A percentile compares a stretch with the other conserved stretches of the same genome.
These are phyloP conservation scores for Penicillium sp. DNA, from an alignment of 2,329 filamentous ascomycete genomes.

Conservation along the genomic window DNA sequence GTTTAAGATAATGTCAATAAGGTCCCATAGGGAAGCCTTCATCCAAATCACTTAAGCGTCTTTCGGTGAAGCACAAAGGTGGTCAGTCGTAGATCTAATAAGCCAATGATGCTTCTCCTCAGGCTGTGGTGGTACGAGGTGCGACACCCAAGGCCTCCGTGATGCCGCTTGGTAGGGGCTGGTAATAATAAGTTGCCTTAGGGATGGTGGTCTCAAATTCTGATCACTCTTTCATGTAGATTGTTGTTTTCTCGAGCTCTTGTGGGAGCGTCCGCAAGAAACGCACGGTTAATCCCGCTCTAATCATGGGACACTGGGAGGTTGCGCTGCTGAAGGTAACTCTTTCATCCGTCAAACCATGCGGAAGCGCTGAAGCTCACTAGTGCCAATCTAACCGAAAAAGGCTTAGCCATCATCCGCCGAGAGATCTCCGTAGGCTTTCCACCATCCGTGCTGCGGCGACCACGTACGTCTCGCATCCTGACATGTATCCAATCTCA, in stretches of 20 bases:
- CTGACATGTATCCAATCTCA: conserved; percentile 1
- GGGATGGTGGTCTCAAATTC: conserved; percentile 1
- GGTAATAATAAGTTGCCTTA: conserved; percentile 1
- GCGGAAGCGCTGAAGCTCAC: conserved; percentile 9
- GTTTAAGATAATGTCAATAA: conserved; percentile 1
- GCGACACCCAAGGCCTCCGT: not conserved
- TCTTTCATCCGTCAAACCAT: conserved; percentile 4
- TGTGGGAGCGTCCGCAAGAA: not conserved
- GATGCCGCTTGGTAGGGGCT: not conserved
- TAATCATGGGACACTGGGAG: conserved; percentile 1
- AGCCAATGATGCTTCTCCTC: conserved; percentile 1
- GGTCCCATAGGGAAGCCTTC: not conserved
- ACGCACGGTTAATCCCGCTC: not conserved
- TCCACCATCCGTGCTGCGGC: not conserved
- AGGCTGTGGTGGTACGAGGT: not conserved
- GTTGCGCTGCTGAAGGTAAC: conserved; percentile 1
- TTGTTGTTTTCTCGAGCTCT: not conserved
- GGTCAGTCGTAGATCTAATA: conserved; percentile 1
- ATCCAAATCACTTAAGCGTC: not conserved
- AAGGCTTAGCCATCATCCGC: conserved; percentile 7
- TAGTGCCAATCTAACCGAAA: conserved; percentile 9
- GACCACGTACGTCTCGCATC: not conserved
- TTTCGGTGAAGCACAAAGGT: not conserved
- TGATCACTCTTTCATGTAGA: conserved; percentile 1
- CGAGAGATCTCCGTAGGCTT: conserved; percentile 3